Conservation (phyloP, 164 flowering plant species). For the Brasenia schreberi region DNA sequence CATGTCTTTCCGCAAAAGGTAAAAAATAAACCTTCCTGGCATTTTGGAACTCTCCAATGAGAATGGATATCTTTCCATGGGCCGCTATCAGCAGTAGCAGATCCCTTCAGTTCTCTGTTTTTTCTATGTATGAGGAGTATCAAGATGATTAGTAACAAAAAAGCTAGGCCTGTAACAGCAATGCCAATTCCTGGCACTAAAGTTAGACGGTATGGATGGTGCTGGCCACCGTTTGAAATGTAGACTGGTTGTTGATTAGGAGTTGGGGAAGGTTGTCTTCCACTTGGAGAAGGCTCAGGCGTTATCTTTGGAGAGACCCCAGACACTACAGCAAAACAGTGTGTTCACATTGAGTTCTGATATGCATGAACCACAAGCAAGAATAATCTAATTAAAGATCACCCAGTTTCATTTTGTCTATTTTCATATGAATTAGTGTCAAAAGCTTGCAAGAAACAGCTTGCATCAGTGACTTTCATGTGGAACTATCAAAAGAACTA, state of each 20-base stretch:
- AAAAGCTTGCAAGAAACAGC: no score
- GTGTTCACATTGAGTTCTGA: background rate
- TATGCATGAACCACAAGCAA: no score
- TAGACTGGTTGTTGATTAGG: constrained; percentile 32
- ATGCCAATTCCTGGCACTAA: constrained; percentile 54
- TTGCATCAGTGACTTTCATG: no score
- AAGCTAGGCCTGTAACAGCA: constrained; percentile 49
- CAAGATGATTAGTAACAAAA: constrained; percentile 44
- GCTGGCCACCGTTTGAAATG: constrained; percentile 20
- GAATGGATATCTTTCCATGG: constrained; percentile 36
- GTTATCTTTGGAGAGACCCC: constrained; percentile 26
- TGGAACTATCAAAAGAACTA: no score
- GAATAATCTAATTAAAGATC: no score
- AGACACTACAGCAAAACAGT: constrained; percentile 14
- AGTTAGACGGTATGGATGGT: constrained; percentile 45
- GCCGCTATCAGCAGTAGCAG: constrained; percentile 18
- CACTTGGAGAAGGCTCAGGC: constrained; percentile 53
- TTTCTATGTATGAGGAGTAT: constrained; percentile 68
- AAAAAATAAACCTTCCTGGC: constrained; percentile 50
- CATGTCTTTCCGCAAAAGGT: background rate
- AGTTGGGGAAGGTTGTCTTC: constrained; percentile 32
- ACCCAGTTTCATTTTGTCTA: no score
- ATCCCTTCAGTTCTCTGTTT: constrained; percentile 46
- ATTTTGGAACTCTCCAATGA: constrained; percentile 25
- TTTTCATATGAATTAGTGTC: no score